phyloP scores from a whole-genome alignment of 2,329 filamentous ascomycete species.

The Trichoderma sp. region DNA sequence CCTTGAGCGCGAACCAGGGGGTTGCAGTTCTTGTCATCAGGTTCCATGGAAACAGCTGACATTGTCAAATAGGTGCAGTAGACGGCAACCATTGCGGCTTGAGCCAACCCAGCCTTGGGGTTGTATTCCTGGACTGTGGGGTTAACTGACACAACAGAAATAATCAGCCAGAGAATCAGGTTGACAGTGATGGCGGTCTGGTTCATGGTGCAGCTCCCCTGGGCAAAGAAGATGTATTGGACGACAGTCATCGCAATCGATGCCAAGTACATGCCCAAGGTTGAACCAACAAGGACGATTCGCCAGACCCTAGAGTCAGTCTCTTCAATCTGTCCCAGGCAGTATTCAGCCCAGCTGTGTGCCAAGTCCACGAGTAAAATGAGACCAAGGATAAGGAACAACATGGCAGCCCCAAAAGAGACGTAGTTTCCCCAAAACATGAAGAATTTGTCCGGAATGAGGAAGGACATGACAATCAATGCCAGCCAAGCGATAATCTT shows the following conservation, averaged over 20 bases:
- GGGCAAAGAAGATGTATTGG: constrained; percentile 96
- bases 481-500: constrained; percentile 88
- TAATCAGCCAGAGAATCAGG: constrained; percentile 73
- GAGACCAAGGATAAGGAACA: constrained; percentile 90
- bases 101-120: constrained; percentile 89
- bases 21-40: constrained; percentile 90
- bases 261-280: constrained; percentile 86
- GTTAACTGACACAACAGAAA: constrained; percentile 85
- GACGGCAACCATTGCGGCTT: constrained; percentile 93
- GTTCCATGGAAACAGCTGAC: constrained; percentile 98
- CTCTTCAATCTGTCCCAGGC: constrained; percentile 87
- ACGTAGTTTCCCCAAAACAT: constrained; percentile 95
- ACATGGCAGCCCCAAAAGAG: constrained; percentile 79
- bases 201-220: constrained; percentile 84
- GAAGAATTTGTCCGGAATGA: constrained; percentile 94
- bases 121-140: constrained; percentile 89
- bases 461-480: constrained; percentile 86
- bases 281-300: constrained; percentile 83
- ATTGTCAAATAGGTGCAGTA: constrained; percentile 99
- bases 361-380: constrained; percentile 92
- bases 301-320: constrained; percentile 84
- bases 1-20: constrained; percentile 82
- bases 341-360: constrained; percentile 96
- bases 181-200: constrained; percentile 95
- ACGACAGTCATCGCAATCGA: constrained; percentile 92